These are phyloP conservation scores for Eremothecium gossypii DNA, from an alignment of 1,139 yeast species.

Conservation along the genomic window DNA sequence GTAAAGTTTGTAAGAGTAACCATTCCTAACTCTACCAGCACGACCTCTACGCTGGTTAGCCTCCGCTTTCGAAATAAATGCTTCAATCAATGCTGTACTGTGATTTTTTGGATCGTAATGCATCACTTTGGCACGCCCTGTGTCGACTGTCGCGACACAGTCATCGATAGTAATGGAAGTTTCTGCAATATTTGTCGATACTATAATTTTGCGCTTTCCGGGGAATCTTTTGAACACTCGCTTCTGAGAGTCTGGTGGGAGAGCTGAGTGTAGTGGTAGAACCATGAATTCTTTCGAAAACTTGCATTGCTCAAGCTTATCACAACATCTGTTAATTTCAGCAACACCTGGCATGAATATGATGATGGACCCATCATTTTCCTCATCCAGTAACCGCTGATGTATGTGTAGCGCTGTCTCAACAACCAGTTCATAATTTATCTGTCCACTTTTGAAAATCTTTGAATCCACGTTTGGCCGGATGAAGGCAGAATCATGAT, in stretches of 20 bases:
- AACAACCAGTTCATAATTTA: slow-evolving; percentile 66
- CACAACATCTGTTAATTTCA: slow-evolving; percentile 63
- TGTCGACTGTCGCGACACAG: slow-evolving; percentile 83
- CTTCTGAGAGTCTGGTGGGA: slow-evolving; percentile 74
- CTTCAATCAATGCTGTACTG: slow-evolving; percentile 64
- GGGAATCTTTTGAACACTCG: slow-evolving; percentile 55
- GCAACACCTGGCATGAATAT: slow-evolving; percentile 86
- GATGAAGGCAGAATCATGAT: slow-evolving; percentile 27
- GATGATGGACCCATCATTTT: slow-evolving; percentile 62
- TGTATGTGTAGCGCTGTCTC: slow-evolving; percentile 48
- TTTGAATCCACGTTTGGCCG: slow-evolving; percentile 55
- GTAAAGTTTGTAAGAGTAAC: slow-evolving; percentile 73
- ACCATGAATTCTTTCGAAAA: slow-evolving; percentile 29
- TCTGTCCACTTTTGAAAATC: slow-evolving; percentile 53
- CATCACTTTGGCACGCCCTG: slow-evolving; percentile 76
- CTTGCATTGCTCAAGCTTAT: slow-evolving; percentile 17
- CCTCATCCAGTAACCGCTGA: slow-evolving; percentile 32
- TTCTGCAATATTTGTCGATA: slow-evolving; percentile 82
- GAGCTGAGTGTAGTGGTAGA: slow-evolving; percentile 80
- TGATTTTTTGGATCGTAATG: slow-evolving; percentile 59
- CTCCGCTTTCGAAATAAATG: slow-evolving; percentile 88
- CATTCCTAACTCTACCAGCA: slow-evolving; percentile 90
- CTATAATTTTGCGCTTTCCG: slow-evolving; percentile 66
- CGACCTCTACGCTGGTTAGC: slow-evolving; percentile 92
- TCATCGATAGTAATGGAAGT: slow-evolving; percentile 90